A percentile compares a stretch with the other conserved stretches of the same genome.
Evolutionary conservation across 2,329 filamentous ascomycete genomes (phyloP).

Genomic region (Lasiodiplodia sp.): DNA sequence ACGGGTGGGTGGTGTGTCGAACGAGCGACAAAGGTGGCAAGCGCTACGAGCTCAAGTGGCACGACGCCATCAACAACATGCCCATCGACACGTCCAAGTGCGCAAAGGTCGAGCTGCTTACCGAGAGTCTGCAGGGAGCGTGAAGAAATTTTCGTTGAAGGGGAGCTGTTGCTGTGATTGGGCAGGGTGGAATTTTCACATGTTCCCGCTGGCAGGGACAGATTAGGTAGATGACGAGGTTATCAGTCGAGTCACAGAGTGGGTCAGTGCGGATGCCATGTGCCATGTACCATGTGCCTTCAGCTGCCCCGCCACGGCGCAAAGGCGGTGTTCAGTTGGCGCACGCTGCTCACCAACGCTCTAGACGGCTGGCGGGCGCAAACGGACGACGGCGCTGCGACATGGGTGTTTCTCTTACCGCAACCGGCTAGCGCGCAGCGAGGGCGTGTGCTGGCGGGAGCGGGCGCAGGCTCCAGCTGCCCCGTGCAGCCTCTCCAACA

Average conservation of each 20-base stretch:
- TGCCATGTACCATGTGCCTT: not conserved
- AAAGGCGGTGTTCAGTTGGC: too few relatives aligned
- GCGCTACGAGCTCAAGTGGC: conserved; percentile 16
- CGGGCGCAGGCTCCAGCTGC: not conserved
- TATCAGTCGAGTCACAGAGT: not conserved
- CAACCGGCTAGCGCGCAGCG: not conserved
- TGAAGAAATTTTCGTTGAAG: not conserved
- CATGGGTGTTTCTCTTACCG: not conserved
- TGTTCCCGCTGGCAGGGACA: conserved; percentile 17
- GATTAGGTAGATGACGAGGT: not conserved
- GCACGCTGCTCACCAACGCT: too few relatives aligned
- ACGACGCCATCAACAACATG: conserved; percentile 8
- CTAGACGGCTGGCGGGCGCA: too few relatives aligned
- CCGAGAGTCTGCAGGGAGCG: not conserved
- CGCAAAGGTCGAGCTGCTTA: conserved; percentile 20
- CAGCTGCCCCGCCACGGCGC: not conserved
- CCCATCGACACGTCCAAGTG: not conserved
- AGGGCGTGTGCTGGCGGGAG: not conserved
- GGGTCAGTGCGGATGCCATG: conserved; percentile 3
- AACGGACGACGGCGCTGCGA: not conserved
- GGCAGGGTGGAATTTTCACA: not conserved
- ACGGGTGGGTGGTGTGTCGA: conserved; percentile 25
- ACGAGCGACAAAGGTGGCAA: not conserved
- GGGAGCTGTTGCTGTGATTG: not conserved
- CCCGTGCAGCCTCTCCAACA: not conserved